Evolutionary conservation across 495 filamentous ascomycete genomes (phyloP).

Genomic region (Cudoniella acicularis): DNA sequence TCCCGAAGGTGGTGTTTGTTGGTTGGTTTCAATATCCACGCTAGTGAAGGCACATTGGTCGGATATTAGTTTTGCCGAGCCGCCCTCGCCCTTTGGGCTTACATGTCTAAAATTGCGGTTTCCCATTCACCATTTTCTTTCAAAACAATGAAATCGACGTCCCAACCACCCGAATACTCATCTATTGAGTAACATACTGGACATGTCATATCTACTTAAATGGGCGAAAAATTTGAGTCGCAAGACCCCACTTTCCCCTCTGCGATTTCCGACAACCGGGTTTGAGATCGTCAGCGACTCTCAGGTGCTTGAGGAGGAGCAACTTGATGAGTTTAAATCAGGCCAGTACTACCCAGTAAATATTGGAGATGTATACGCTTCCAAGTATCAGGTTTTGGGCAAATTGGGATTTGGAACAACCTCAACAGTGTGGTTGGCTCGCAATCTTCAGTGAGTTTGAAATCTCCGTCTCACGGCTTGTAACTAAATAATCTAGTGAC

Average conservation of each 20-base stretch:
- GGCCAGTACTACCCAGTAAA: slow-evolving; percentile 44
- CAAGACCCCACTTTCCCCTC: background rate
- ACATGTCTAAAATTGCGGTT: too few species aligned
- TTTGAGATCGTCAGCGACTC: background rate
- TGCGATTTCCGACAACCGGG: background rate
- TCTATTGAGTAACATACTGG: too few species aligned
- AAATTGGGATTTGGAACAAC: slow-evolving; percentile 51
- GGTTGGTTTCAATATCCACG: too few species aligned
- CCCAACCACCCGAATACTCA: too few species aligned
- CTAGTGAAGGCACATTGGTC: too few species aligned
- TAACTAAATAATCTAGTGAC: background rate
- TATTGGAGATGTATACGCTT: slow-evolving; percentile 44
- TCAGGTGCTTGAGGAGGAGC: slow-evolving; percentile 38
- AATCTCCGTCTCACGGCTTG: background rate
- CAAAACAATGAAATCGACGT: background rate
- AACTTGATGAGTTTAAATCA: slow-evolving; percentile 35
- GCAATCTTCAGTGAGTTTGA: slow-evolving; percentile 42
- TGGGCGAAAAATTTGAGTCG: background rate
- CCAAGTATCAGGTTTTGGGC: slow-evolving; percentile 45
- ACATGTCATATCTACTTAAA: background rate
- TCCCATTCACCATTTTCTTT: too few species aligned
- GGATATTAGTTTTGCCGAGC: too few species aligned
- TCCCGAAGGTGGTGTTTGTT: too few species aligned
- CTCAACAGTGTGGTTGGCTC: slow-evolving; percentile 51
- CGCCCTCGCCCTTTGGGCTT: too few species aligned